Base-by-base conservation (phyloP, 139 green algal genomes). In the Edaphochlamys debaryana region DNA sequence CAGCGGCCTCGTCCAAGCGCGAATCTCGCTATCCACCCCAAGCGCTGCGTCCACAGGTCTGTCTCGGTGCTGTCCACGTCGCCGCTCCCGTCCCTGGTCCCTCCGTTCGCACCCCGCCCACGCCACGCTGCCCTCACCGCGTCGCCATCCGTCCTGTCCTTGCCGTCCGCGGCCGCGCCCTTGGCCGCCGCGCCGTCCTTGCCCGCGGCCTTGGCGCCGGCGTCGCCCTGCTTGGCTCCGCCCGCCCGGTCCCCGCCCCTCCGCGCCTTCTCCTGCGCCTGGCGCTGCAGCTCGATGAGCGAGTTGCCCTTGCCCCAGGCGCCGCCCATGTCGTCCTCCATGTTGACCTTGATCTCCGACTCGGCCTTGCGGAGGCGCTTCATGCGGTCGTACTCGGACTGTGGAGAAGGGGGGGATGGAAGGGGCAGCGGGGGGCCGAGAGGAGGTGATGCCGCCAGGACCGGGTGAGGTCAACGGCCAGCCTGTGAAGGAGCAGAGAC, bases 261-360 rank as follows among this genome's bases (percentile, higher is more conserved):
- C 36, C 68, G 67, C 52, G 62, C 76, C 63, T n/a, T 37, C 76
- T 82, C 76, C 76, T 73, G 63, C 41, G 63, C 62, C 45, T 93
- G 69, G 22, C 89, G 77, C 80, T 93, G 69, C 20, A 98, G 77
- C 69, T 88, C 87, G 45, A 95, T 88, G 79, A 96, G 54, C 34
- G 92, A 66, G 87, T 98, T 97, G 36, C 84, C 66, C 92, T 85
- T 95, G 89, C 86, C 95, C 87, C 1, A 94, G 92, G 25, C 87
- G 87, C 20, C 72, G 19, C 89, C 75, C 62, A 95, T 92, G 71
- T 96, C 92, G 50, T 94, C 90, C 38, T 87, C 77, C 79, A 96
- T 64, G 48, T 69, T 68, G 3, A 93, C 82, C 27, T 73, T 50
- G 32, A 89, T 83, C 48, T 94, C 90, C 80, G 92, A 82, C 91